Evolutionary conservation across 2,329 filamentous ascomycete genomes (phyloP).

Genomic region (Pseudogymnoascus sp.): DNA sequence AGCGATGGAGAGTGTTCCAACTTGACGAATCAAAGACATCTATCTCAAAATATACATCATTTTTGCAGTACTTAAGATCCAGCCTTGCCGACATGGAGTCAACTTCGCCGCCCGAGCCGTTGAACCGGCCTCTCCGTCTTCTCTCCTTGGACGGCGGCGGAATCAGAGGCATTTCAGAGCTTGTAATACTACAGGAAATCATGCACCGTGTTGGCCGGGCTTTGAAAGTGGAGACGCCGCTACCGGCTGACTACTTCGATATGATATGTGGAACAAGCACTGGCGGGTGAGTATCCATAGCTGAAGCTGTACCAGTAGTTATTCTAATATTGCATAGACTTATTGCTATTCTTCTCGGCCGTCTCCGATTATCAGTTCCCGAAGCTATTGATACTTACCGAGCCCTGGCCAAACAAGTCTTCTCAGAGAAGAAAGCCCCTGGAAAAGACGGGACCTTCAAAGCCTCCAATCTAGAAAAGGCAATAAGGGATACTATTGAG

Average conservation of each 20-base stretch:
- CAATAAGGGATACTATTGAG: conserved; percentile 12
- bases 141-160: conserved; percentile 24
- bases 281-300: conserved; percentile 5
- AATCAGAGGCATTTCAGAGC: conserved; percentile 19
- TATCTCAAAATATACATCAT: not conserved
- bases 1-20: no score
- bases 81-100: not conserved
- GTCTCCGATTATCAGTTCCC: conserved; percentile 6
- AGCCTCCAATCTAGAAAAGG: not conserved
- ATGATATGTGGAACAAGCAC: conserved; percentile 12
- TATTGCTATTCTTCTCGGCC: conserved; percentile 6
- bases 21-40: not conserved
- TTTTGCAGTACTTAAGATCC: not conserved
- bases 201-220: conserved; percentile 14
- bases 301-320: not conserved
- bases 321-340: not conserved
- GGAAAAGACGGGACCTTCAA: conserved; percentile 4
- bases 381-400: conserved; percentile 3
- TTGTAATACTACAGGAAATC: conserved; percentile 19
- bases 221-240: not conserved
- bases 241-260: conserved; percentile 7
- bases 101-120: not conserved
- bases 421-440: not conserved
- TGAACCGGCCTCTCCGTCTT: not conserved
- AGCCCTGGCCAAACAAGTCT: not conserved